Percentiles rank a stretch among this genome's conserved stretches.
These are phyloP conservation scores for Russula sp. DNA, from an alignment of 768 basidiomycete genomes.

Conservation along the genomic window DNA sequence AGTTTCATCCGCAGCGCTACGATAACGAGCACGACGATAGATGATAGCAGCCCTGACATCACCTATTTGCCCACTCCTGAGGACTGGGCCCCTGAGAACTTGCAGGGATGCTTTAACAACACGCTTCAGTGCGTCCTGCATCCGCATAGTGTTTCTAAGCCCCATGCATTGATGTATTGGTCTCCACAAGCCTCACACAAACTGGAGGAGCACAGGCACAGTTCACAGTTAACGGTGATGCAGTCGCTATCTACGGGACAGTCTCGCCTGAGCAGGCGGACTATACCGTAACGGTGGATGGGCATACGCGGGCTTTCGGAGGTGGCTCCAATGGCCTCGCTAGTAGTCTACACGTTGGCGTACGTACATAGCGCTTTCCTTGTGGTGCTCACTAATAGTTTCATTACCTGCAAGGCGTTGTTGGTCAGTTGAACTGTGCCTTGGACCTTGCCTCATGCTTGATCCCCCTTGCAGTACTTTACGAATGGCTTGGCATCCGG, in stretches of 20 bases:
- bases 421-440: slow-evolving; percentile 22
- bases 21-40: slow-evolving; percentile 36
- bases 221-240: slow-evolving; percentile 43
- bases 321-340: slow-evolving; percentile 36
- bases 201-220: slow-evolving; percentile 38
- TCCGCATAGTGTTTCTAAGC: not conserved
- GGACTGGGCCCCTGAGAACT: slow-evolving; percentile 35
- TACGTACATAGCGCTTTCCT: slow-evolving; percentile 19
- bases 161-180: not conserved
- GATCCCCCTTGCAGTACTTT: slow-evolving; percentile 34
- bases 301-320: slow-evolving; percentile 30
- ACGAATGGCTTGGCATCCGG: slow-evolving; percentile 35
- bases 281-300: slow-evolving; percentile 43
- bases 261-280: slow-evolving; percentile 47
- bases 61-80: slow-evolving; percentile 35
- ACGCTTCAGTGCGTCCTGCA: slow-evolving; percentile 40
- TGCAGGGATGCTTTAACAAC: slow-evolving; percentile 31
- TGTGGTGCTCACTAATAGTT: not conserved
- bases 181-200: slow-evolving; percentile 36
- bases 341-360: slow-evolving; percentile 32
- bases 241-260: slow-evolving; percentile 50
- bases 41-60: slow-evolving; percentile 39
- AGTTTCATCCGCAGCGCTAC: slow-evolving; percentile 44
- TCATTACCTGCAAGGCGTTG: slow-evolving; percentile 23
- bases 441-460: not conserved